A percentile compares a stretch with the other conserved stretches of the same genome.
These are phyloP conservation scores for Brassica juncea DNA, from an alignment of 345 rosid species.

Conservation along the genomic window DNA sequence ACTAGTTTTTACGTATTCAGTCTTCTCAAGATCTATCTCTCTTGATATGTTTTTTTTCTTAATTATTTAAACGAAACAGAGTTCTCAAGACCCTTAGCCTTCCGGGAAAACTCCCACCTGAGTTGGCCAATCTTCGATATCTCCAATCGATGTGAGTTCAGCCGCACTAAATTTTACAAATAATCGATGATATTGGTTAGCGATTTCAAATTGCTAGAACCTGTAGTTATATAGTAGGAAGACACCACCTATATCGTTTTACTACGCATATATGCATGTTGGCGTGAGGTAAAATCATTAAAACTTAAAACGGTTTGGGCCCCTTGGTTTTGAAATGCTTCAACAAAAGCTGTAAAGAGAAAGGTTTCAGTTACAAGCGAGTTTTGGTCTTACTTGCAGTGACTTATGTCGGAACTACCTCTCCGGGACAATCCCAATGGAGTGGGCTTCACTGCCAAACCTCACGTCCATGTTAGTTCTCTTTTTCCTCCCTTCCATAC, in stretches of 20 bases:
- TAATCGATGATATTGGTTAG: neutral
- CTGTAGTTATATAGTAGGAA: neutral
- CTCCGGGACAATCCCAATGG: slow-evolving; percentile 52
- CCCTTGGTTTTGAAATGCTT: neutral
- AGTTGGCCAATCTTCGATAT: neutral
- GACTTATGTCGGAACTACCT: slow-evolving; percentile 44
- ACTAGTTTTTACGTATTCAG: neutral
- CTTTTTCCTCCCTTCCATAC: neutral
- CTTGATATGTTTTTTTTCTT: neutral
- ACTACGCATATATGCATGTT: neutral
- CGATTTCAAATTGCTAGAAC: neutral
- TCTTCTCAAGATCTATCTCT: neutral
- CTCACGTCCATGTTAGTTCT: slow-evolving; percentile 50
- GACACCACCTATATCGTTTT: neutral
- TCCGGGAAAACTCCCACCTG: neutral
- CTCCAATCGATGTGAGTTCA: neutral
- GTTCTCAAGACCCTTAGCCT: neutral
- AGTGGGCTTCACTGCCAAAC: slow-evolving; percentile 51
- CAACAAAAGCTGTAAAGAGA: neutral
- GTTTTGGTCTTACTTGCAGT: neutral
- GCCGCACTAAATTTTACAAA: neutral
- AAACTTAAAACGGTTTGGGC: neutral
- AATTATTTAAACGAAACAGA: neutral
- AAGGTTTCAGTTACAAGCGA: neutral
- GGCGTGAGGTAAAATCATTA: neutral